Percentiles rank a stretch among this genome's conserved stretches.
These are phyloP conservation scores for Salix arbutifolia DNA, from an alignment of 345 rosid genomes.

Conservation along the genomic window DNA sequence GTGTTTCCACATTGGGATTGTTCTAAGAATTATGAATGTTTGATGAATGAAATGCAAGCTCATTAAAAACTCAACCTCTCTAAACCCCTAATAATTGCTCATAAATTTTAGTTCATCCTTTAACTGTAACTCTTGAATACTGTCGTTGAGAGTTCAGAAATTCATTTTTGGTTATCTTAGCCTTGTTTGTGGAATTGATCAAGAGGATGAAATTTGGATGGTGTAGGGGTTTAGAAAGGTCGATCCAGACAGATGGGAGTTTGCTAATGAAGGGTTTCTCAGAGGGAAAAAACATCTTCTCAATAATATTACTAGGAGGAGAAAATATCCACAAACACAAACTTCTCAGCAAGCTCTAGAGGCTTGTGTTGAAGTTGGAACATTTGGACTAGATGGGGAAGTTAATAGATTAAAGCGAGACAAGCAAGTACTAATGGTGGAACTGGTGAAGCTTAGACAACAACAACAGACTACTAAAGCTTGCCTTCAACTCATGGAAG, in stretches of 20 bases:
- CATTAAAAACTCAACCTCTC: neutral
- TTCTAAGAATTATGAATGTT: neutral
- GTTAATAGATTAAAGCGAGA: slow-evolving; percentile 49
- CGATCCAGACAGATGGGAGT: slow-evolving; percentile 95
- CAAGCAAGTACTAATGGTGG: slow-evolving; percentile 58
- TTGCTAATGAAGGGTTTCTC: slow-evolving; percentile 68
- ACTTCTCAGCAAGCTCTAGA: slow-evolving; percentile 47
- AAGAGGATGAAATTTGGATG: slow-evolving; percentile 22
- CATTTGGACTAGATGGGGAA: slow-evolving; percentile 60
- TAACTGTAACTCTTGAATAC: neutral
- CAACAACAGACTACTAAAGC: slow-evolving; percentile 54
- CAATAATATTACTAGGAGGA: slow-evolving; percentile 49
- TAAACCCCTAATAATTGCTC: neutral
- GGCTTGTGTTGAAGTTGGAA: slow-evolving; percentile 60
- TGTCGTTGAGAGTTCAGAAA: neutral
- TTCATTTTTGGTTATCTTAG: neutral
- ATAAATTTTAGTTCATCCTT: neutral
- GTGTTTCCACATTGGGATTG: neutral
- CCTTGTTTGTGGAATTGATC: slow-evolving; percentile 10
- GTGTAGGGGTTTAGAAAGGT: slow-evolving; percentile 91
- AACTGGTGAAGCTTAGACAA: slow-evolving; percentile 59
- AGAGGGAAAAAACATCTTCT: slow-evolving; percentile 68
- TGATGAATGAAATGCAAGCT: neutral
- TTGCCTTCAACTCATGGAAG: slow-evolving; percentile 46
- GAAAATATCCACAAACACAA: slow-evolving; percentile 36